Conservation (phyloP, 208 protist genomes). For the Leishmania lainsoni region DNA sequence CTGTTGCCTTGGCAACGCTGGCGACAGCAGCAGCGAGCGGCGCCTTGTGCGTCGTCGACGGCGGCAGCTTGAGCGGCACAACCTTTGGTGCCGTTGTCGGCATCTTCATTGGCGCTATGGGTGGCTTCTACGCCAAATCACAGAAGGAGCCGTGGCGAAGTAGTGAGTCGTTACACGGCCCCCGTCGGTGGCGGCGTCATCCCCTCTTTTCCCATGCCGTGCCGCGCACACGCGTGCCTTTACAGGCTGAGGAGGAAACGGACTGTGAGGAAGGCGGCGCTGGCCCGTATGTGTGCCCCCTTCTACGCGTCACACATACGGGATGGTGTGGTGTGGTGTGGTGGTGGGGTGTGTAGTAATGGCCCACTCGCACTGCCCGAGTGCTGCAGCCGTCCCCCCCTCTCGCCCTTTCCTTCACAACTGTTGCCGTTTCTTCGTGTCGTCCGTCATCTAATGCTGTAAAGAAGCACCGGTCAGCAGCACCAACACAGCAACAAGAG, state of each 20-base stretch:
- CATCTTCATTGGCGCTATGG: conserved; percentile 80
- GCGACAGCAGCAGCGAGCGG: conserved; percentile 68
- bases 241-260: background rate
- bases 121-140: conserved; percentile 88
- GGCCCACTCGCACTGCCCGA: background rate
- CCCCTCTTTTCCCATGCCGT: background rate
- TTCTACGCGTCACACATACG: background rate
- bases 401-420: background rate
- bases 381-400: background rate
- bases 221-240: background rate
- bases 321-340: background rate
- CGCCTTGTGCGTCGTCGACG: conserved; percentile 76
- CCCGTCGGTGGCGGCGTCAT: background rate
- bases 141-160: conserved; percentile 91
- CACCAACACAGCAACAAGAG: background rate
- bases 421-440: background rate
- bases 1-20: conserved; percentile 65
- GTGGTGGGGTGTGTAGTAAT: background rate
- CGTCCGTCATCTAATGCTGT: background rate
- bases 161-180: conserved; percentile 21
- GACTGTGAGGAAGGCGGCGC: background rate
- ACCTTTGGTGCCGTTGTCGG: conserved; percentile 83
- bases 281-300: background rate
- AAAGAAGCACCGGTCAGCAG: background rate
- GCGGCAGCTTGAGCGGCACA: conserved; percentile 68